These are phyloP conservation scores for Lachnellula subtilissima DNA, from an alignment of 2,329 filamentous ascomycete genomes.

Conservation along the genomic window DNA sequence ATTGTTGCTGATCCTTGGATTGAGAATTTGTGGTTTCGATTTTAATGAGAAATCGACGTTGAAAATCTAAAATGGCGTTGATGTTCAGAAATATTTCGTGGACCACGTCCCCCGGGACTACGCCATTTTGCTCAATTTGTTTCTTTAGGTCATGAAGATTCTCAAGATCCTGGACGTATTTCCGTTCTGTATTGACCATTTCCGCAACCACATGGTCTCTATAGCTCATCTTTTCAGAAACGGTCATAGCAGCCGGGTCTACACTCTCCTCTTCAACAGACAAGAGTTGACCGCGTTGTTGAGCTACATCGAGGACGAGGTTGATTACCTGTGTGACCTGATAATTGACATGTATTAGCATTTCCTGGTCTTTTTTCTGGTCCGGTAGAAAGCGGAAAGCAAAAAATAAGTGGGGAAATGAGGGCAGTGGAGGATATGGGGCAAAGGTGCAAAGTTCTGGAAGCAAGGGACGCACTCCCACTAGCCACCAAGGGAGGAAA, in stretches of 20 bases:
- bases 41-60: slow-evolving; percentile 88
- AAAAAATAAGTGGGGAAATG: not conserved
- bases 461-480: not conserved
- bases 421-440: not conserved
- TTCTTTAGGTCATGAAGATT: slow-evolving; percentile 91
- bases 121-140: slow-evolving; percentile 78
- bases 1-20: slow-evolving; percentile 72
- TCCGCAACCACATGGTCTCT: slow-evolving; percentile 88
- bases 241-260: slow-evolving; percentile 41
- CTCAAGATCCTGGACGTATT: slow-evolving; percentile 96
- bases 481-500: not conserved
- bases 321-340: slow-evolving; percentile 89
- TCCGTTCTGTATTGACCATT: slow-evolving; percentile 89
- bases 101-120: slow-evolving; percentile 82
- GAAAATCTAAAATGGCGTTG: slow-evolving; percentile 90
- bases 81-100: slow-evolving; percentile 97
- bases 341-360: not conserved
- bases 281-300: slow-evolving; percentile 69
- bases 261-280: slow-evolving; percentile 48
- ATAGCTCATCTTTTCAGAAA: slow-evolving; percentile 61
- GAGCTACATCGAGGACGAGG: slow-evolving; percentile 80
- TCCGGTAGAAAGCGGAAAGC: not conserved
- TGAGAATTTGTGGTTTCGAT: slow-evolving; percentile 93
- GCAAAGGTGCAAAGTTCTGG: not conserved
- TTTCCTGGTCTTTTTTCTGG: not conserved